Base-by-base conservation (phyloP, 768 basidiomycete genomes). In the Mycena latifolia region DNA sequence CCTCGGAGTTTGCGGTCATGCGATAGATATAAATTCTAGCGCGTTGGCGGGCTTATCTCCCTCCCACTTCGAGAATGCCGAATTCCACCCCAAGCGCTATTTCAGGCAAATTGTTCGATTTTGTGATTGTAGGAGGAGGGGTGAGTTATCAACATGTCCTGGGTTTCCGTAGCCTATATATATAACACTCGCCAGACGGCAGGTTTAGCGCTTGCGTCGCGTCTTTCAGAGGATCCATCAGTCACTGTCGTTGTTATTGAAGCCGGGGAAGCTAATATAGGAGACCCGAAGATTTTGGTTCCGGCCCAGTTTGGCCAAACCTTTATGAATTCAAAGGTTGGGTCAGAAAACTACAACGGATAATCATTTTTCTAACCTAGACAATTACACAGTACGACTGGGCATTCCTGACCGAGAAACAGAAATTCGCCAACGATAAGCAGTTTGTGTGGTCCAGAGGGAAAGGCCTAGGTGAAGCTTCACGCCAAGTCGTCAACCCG, bases 151-250 rank as follows among this genome's bases (percentile, higher is more conserved):
- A 35, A 6, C 6, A 14, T 35, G 14, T 14, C 6, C 33, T 35
- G 6, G 6, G 33, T 35, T 6, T 35, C 14, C 33, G 33, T n/a
- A n/a, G n/a, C n/a, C n/a, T n/a, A 14, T 35, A 7, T 14, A 14
- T 35, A 35, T 7, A 35, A 35, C 33, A 35, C 8, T 14, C 6
- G 33, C 8, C 33, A 74, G 75, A 75, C 77, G 10, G 80, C 81
- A 7, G 85, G 85, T 25, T 71, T 84, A 31, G 77, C 79, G 0
- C 71, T 85, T 14, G 85, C 83, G 20, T 75, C 76, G 11, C 77
- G 85, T 17, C 77, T 86, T 39, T 73, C 79, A 7, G 81, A 82
- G 59, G 80, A 84, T 66, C 65, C 75, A 3, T 66, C 71, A 24
- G 73, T 77, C 48, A 76, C 77, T 1, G 82, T 86, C 14, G 72